phyloP scores from a whole-genome alignment of 768 basidiomycete species.

The Mrakia frigida region DNA sequence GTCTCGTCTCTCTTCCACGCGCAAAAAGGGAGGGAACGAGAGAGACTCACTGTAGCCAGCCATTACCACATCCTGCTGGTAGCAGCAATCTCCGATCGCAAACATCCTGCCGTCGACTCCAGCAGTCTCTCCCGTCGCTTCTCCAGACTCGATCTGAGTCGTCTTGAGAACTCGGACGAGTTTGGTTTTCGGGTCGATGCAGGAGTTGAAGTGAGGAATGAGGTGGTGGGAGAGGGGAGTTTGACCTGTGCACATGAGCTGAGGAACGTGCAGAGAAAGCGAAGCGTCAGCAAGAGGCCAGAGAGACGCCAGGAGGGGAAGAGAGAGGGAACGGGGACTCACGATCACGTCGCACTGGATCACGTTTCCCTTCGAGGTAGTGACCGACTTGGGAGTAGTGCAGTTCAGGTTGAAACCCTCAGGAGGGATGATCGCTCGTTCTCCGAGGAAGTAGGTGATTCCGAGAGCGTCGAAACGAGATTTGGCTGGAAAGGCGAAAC shows the following conservation, averaged over 20 bases:
- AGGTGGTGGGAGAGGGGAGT: conserved; percentile 39
- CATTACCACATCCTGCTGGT: conserved; percentile 41
- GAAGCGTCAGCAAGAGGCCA: not conserved
- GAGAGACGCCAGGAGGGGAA: not conserved
- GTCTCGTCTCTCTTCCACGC: not conserved
- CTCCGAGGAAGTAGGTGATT: conserved; percentile 10
- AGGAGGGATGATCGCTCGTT: conserved; percentile 29
- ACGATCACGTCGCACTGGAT: conserved; percentile 30
- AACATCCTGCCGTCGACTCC: conserved; percentile 37
- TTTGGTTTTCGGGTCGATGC: conserved; percentile 36
- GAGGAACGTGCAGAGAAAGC: not conserved
- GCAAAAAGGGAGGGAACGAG: not conserved
- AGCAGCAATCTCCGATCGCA: conserved; percentile 44
- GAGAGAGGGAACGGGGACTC: not conserved
- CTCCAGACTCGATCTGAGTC: conserved; percentile 37
- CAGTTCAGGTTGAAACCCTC: conserved; percentile 15
- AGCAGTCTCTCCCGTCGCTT: conserved; percentile 5
- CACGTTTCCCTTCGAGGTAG: conserved; percentile 1
- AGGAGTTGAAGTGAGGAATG: conserved; percentile 33
- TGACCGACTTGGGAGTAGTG: conserved; percentile 17
- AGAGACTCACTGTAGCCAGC: conserved; percentile 41
- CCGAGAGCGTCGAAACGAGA: conserved; percentile 19
- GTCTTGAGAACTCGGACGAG: conserved; percentile 40
- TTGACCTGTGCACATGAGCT: conserved; percentile 44
- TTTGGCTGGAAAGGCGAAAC: conserved; percentile 29